Evolutionary conservation across 768 basidiomycete species (phyloP).

Genomic region (Xerocomus spinulosus): DNA sequence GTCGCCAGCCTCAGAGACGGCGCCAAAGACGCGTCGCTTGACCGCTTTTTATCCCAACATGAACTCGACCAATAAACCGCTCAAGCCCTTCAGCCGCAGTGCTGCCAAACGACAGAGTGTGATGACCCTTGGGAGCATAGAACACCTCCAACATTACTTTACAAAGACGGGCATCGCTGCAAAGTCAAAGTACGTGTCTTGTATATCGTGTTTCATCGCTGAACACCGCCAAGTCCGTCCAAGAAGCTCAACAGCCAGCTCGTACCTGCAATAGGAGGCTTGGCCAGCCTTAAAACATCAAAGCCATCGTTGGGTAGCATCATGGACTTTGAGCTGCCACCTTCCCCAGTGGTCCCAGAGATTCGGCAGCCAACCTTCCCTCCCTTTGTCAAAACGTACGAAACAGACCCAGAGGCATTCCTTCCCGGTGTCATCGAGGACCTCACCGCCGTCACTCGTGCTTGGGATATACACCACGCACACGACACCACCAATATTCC

Average conservation of each 20-base stretch:
- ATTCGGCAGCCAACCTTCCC: constrained; percentile 42
- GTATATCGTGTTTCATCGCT: constrained; percentile 2
- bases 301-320: constrained; percentile 39
- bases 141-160: constrained; percentile 93
- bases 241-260: constrained; percentile 57
- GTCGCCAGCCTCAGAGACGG: constrained; percentile 24
- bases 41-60: constrained; percentile 77
- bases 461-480: constrained; percentile 50
- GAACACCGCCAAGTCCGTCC: constrained; percentile 30
- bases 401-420: constrained; percentile 73
- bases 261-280: constrained; percentile 73
- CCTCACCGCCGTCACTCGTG: constrained; percentile 54
- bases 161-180: constrained; percentile 79
- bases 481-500: not conserved
- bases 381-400: constrained; percentile 58
- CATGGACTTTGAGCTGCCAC: constrained; percentile 60
- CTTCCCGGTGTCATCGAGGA: constrained; percentile 77
- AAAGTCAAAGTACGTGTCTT: constrained; percentile 59
- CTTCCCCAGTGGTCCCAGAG: constrained; percentile 57
- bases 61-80: constrained; percentile 63
- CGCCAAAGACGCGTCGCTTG: constrained; percentile 55
- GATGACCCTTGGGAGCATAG: constrained; percentile 92
- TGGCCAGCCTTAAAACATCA: constrained; percentile 38
- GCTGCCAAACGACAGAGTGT: constrained; percentile 93
- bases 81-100: constrained; percentile 83